Percentiles rank a stretch among this genome's conserved stretches.
phyloP scores from a whole-genome alignment of 1,139 yeast genomes.

The Suhomyces guaymorum region DNA sequence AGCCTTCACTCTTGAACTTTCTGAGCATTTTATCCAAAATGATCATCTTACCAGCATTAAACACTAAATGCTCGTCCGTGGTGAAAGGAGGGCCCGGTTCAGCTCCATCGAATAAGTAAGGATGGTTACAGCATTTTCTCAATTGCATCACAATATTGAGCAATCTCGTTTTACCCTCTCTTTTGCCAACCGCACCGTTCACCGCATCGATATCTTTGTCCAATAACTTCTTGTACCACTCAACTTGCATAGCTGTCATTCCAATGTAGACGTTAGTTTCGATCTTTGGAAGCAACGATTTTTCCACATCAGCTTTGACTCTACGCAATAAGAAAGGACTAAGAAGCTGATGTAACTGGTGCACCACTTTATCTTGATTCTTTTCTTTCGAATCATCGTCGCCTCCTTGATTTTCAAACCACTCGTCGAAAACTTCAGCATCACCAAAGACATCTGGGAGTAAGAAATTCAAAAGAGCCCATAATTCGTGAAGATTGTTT shows the following conservation, averaged over 20 bases:
- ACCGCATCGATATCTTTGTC: conserved; percentile 85
- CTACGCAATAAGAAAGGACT: conserved; percentile 74
- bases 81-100: conserved; percentile 88
- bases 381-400: conserved; percentile 32
- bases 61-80: conserved; percentile 78
- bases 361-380: conserved; percentile 59
- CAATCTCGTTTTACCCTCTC: conserved; percentile 72
- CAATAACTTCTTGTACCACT: conserved; percentile 71
- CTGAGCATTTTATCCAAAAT: conserved; percentile 67
- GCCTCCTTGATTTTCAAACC: conserved; percentile 68
- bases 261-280: conserved; percentile 72
- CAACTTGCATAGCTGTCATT: conserved; percentile 75
- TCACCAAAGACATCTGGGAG: conserved; percentile 80
- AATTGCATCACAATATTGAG: conserved; percentile 81
- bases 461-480: conserved; percentile 76
- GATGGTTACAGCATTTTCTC: conserved; percentile 82
- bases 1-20: conserved; percentile 65
- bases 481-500: conserved; percentile 73
- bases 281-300: conserved; percentile 70
- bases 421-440: conserved; percentile 69
- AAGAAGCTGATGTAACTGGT: conserved; percentile 85
- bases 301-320: conserved; percentile 80
- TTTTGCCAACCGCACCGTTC: conserved; percentile 74
- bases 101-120: conserved; percentile 80
- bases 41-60: conserved; percentile 70